Base-by-base conservation (phyloP, 768 basidiomycete species). In the Tricholoma bakamatsutake region DNA sequence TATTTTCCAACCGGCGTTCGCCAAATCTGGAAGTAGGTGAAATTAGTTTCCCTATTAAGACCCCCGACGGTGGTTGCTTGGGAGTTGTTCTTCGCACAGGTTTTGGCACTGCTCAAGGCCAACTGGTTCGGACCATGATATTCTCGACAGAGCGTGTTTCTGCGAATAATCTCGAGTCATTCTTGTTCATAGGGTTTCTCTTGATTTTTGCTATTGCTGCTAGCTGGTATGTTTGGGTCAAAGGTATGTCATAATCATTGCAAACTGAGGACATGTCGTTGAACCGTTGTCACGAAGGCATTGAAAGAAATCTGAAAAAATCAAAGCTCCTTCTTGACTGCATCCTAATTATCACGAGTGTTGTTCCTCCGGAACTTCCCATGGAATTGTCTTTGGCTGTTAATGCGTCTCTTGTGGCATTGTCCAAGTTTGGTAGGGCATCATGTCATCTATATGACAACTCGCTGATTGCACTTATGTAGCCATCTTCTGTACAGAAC, bases 401-500 rank as follows among this genome's bases (percentile, higher is more conserved):
- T 57, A 99, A 99, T 62, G 92, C 92, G 0, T 93, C 90, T 0
- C 76, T 99, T 13, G 93, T 97, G 18, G 94, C 97, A 0, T 71
- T 98, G 40, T 93, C 91, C 43, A 99, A 97, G 71, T 93, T 78
- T 67, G 88, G 94, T 95, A 60, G 15, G 88, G 76, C 10, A 1
- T 17, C n/a, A 30, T 52, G 40, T 31, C 28, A 17, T 12, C 49
- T n/a, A 10, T 9, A 21, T 52, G 3, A 47, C 39, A 8, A 13
- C 15, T 13, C 27, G 0, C 18, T 39, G 15, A 11, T 21, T 35
- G 11, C n/a, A 21, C 3, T 21, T 3, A 5, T 49, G 13, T 59
- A 97, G 96, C 96, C 6, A 99, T 98, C 57, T 99, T 95, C 74
- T 98, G 97, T 68, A 99, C 97, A 15, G 97, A 99, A 65, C 97